Conservation (phyloP, 163 green algal species). For the Chlorella variabilis region DNA sequence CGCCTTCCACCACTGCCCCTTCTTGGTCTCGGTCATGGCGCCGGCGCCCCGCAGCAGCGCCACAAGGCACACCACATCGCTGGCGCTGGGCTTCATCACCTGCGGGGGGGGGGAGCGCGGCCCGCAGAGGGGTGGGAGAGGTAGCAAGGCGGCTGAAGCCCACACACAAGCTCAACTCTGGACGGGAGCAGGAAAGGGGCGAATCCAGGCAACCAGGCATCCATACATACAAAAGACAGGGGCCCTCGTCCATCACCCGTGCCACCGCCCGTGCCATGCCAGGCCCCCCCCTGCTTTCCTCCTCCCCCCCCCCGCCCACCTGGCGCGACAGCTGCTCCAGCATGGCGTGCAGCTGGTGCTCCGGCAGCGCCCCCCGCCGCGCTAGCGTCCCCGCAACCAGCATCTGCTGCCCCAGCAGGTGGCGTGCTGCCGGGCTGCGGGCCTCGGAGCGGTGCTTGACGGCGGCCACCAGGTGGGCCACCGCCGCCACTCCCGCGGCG, state of each 20-base stretch:
- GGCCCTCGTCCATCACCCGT: neutral
- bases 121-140: neutral
- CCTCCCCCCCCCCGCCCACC: too few species aligned
- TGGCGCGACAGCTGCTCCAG: constrained; percentile 27
- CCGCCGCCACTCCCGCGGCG: neutral
- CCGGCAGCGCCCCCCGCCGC: neutral
- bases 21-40: neutral
- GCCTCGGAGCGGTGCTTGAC: constrained; percentile 12
- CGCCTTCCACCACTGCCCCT: constrained; percentile 21
- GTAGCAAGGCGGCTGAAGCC: too few species aligned
- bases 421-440: neutral
- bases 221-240: neutral
- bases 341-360: constrained; percentile 20
- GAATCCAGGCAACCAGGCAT: too few species aligned
- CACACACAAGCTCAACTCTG: too few species aligned
- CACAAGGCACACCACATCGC: constrained; percentile 15
- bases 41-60: constrained; percentile 13
- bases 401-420: constrained; percentile 16
- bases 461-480: neutral
- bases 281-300: too few species aligned
- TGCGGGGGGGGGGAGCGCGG: neutral
- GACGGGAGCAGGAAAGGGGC: neutral
- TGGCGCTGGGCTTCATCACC: constrained; percentile 22
- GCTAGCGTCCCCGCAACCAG: constrained; percentile 12
- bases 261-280: neutral